Evolutionary conservation across 164 flowering plant genomes (phyloP), one percentile per base, ranked within the genome.

Genomic region (Annona squamosa): DNA sequence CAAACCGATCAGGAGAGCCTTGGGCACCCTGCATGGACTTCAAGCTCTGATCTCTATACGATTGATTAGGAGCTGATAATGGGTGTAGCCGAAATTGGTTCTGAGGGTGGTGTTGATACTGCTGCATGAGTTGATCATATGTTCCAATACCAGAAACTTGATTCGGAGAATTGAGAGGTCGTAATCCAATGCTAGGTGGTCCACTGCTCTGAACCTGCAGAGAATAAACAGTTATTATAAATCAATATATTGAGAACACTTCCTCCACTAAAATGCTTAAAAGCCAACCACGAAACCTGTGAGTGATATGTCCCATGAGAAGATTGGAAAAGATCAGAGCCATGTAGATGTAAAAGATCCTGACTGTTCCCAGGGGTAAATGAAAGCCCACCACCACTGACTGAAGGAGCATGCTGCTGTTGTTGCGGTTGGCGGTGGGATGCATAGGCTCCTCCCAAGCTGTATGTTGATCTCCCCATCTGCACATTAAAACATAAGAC

Each of bases 41-140:
- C 77, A 88, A 63, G 45, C 87, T 86, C 74, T 84, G 93, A 79
- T 96, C 97, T 78, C 97, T 87, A 76, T 82, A 88, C 42, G 92
- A 73, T 82, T 92, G 97, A 75, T 76, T 85, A 42, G 78, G 84
- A 67, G 92, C 84, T 16, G 98, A 85, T 82, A 91, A 83, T 74
- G 86, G 95, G 45, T 89, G 98, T 73, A 92, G 78, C 45, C 93
- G 95, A 74, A 92, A 91, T 77, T 87, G 97, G 19, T 97, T 81
- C 48, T 84, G 98, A 74, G 85, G 97, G 12, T 86, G 90, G 72
- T 90, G 98, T 72, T 87, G 97, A 81, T 91, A 90, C 67, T 93
- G 93, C 84, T 91, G 98, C 68, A 93, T 78, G 69, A 92, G 83
- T 76, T 91, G 99, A 71, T 92, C 99, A 80, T 92, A 93, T 44